Percentiles rank a stretch among this genome's conserved stretches.
These are phyloP conservation scores for Echria macrotheca DNA, from an alignment of 495 filamentous ascomycete species.

Conservation along the genomic window DNA sequence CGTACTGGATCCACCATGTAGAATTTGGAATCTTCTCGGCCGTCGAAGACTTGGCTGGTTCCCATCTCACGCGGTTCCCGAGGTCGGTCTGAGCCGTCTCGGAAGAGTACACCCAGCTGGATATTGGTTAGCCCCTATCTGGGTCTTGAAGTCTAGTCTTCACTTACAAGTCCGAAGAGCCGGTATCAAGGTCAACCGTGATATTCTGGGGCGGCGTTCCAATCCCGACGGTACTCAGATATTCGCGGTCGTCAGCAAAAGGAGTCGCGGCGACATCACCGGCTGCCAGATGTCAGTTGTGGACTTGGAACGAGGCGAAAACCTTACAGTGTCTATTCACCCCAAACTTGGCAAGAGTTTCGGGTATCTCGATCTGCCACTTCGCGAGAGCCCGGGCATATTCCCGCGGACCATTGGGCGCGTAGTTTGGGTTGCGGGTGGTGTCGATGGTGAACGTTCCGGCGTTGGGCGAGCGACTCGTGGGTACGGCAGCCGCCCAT, in stretches of 20 bases:
- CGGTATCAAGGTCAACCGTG: conserved; percentile 67
- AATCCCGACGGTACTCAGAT: conserved; percentile 58
- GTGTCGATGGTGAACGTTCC: conserved; percentile 11
- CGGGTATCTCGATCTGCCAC: conserved; percentile 14
- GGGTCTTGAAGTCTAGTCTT: too few species aligned
- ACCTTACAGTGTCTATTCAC: too few species aligned
- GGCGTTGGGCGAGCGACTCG: neutral
- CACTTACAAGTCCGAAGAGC: conserved; percentile 71
- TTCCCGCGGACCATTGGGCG: conserved; percentile 18
- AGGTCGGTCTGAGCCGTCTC: conserved; percentile 12
- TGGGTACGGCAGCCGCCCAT: too few species aligned
- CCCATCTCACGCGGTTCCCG: conserved; percentile 11
- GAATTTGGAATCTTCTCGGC: conserved; percentile 45
- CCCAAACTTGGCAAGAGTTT: conserved; percentile 3
- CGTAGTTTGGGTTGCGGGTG: conserved; percentile 15
- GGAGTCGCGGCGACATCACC: conserved; percentile 15
- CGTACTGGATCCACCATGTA: conserved; percentile 66
- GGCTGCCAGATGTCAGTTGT: neutral
- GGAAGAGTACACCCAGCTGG: conserved; percentile 23
- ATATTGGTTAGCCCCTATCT: neutral
- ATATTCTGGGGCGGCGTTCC: conserved; percentile 65
- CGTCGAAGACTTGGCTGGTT: conserved; percentile 56
- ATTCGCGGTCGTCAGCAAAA: conserved; percentile 48
- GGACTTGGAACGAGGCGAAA: neutral
- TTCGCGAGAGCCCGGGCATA: conserved; percentile 21